Conservation (phyloP, 768 basidiomycete genomes). For the Pholiota microspora region DNA sequence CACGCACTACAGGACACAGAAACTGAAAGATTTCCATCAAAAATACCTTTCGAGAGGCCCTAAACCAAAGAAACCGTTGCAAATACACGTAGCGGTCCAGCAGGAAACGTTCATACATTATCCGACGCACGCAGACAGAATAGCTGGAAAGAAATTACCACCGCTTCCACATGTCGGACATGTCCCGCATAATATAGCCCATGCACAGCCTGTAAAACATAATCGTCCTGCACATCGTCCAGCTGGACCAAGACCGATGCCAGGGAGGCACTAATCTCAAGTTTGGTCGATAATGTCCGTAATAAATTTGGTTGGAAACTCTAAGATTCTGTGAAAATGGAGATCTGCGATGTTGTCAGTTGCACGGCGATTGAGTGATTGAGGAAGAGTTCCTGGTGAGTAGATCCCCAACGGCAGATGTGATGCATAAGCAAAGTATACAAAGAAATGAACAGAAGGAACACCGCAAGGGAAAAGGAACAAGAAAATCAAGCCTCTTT, state of each 20-base stretch:
- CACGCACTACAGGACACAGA: not conserved
- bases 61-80: not conserved
- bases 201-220: no score
- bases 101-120: not conserved
- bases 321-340: no score
- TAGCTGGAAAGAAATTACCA: not conserved
- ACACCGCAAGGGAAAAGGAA: not conserved
- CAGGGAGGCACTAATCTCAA: no score
- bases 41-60: not conserved
- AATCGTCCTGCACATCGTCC: no score
- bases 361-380: no score
- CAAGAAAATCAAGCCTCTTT: slow-evolving; percentile 7
- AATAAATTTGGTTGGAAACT: no score
- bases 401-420: no score
- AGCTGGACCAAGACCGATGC: no score
- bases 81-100: not conserved
- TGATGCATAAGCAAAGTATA: not conserved
- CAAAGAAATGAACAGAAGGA: not conserved
- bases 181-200: not conserved
- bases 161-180: not conserved
- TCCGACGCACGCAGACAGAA: not conserved
- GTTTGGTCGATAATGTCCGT: no score
- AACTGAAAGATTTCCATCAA: not conserved
- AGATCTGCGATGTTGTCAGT: no score
- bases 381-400: no score